These are phyloP conservation scores for Saccharomycopsis vini DNA, from an alignment of 805 yeast genomes.

Conservation along the genomic window DNA sequence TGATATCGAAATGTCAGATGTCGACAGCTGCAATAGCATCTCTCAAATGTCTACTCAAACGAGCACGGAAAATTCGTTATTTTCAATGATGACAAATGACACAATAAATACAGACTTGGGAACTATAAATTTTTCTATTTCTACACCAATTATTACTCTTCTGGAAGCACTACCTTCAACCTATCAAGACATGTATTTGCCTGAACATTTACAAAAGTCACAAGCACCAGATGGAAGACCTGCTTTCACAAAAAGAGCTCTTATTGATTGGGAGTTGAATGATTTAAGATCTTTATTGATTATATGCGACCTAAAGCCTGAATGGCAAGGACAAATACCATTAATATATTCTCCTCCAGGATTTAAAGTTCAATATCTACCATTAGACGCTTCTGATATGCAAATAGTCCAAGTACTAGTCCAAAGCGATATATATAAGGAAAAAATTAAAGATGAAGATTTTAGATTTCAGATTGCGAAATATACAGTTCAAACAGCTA, in stretches of 20 bases:
- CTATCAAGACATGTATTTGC: constrained; percentile 48
- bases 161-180: constrained; percentile 45
- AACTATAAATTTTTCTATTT: constrained; percentile 8
- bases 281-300: constrained; percentile 59
- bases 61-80: constrained; percentile 14
- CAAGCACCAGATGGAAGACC: constrained; percentile 51
- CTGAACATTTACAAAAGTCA: constrained; percentile 40
- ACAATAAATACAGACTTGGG: constrained; percentile 1
- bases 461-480: constrained; percentile 53
- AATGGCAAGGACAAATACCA: constrained; percentile 50
- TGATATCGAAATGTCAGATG: background rate
- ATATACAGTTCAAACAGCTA: constrained; percentile 51
- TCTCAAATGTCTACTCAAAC: background rate
- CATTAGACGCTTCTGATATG: constrained; percentile 42
- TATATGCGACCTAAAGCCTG: constrained; percentile 38
- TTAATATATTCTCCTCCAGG: constrained; percentile 27
- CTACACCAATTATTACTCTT: constrained; percentile 25
- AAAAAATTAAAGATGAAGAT: constrained; percentile 45
- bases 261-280: constrained; percentile 64
- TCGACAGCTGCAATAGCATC: background rate
- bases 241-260: constrained; percentile 48
- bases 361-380: constrained; percentile 43
- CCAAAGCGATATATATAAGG: constrained; percentile 55
- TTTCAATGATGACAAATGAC: constrained; percentile 12
- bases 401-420: constrained; percentile 42